Evolutionary conservation across 306 rosid genomes (phyloP), one percentile per base, ranked within the genome.

Genomic region (Malus fusca): DNA sequence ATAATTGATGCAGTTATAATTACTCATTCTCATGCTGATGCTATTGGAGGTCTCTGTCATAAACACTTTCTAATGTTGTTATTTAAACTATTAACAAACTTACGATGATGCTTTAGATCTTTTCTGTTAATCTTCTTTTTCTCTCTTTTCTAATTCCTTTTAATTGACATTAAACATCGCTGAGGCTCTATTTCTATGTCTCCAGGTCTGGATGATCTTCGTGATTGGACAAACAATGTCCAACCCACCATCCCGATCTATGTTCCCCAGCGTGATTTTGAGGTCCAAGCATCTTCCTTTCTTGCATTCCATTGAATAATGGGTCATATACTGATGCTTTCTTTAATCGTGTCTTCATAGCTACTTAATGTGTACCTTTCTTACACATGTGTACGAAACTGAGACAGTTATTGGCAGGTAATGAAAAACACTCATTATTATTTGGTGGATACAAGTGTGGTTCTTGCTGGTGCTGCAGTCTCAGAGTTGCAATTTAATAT

Each of bases 11-110:
- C 97, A 18, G 98, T 92, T 82, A 66, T 92, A 81, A 92, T 90
- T 80, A 95, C 98, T 85, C 97, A 95, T 87, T 95, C 97, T 64
- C 97, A 92, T 89, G 98, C 98, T 85, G 97, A 92, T 87, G 97
- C 98, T 78, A 88, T 95, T 68, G 98, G 98, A 95, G 96, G 97
- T 95, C 95, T 89, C 88, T 83, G 77, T 76, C 68, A 71, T 78
- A 65, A 81, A 68, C 80, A 69, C 86, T 83, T 73, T 81, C 78
- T 76, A 43, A 76, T 51, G 40, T 43, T 51, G 33, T 43, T 76
- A 75, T 74, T 75, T 77, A 60, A 74, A 73, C 59, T n/a, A 75
- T 75, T 72, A 68, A 56, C 43, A 11, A 66, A 67, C 31, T 73
- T 10, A 56, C 51, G 76, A 67, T 78, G 43, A 46, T 55, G 61